A percentile compares a stretch with the other conserved stretches of the same genome.
phyloP scores from a whole-genome alignment of 1,284 basidiomycete species.

The Gastroboletus turbinatus region DNA sequence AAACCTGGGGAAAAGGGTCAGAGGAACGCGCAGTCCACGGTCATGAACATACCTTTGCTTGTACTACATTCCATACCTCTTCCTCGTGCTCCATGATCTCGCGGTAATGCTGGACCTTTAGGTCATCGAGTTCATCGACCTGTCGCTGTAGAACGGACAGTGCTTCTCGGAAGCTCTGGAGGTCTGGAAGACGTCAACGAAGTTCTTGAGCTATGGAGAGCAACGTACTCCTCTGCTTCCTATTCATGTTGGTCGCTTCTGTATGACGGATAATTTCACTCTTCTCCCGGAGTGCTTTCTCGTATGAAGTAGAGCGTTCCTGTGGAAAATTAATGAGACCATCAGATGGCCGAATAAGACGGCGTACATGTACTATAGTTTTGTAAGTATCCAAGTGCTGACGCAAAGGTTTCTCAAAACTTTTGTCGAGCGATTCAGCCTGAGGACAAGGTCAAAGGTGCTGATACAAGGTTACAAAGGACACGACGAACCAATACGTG shows the following conservation, averaged over 20 bases:
- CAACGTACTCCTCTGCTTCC: slow-evolving; percentile 77
- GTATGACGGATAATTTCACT: slow-evolving; percentile 85
- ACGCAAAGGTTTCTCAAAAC: slow-evolving; percentile 86
- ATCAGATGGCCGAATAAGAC: neutral
- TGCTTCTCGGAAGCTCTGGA: slow-evolving; percentile 86
- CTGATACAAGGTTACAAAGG: neutral
- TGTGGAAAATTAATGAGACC: slow-evolving; percentile 33
- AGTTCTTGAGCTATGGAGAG: slow-evolving; percentile 3
- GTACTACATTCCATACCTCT: slow-evolving; percentile 88
- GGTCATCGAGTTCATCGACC: slow-evolving; percentile 83
- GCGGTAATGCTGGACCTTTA: slow-evolving; percentile 79
- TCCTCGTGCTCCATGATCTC: slow-evolving; percentile 93
- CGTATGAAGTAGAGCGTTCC: slow-evolving; percentile 81
- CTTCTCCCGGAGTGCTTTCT: slow-evolving; percentile 77
- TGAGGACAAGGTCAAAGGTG: slow-evolving; percentile 29
- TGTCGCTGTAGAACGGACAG: slow-evolving; percentile 81
- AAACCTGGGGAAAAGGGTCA: slow-evolving; percentile 46
- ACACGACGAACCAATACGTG: slow-evolving; percentile 71
- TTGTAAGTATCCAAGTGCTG: slow-evolving; percentile 84
- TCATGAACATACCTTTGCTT: slow-evolving; percentile 61
- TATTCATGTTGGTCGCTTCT: slow-evolving; percentile 85
- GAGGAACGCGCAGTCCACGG: slow-evolving; percentile 13
- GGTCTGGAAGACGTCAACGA: slow-evolving; percentile 48
- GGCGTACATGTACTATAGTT: slow-evolving; percentile 64
- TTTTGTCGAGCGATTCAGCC: slow-evolving; percentile 86